Percentiles rank a stretch among this genome's conserved stretches.
phyloP scores from a whole-genome alignment of 2,329 filamentous ascomycete species.

The Neospermospora avenae region DNA sequence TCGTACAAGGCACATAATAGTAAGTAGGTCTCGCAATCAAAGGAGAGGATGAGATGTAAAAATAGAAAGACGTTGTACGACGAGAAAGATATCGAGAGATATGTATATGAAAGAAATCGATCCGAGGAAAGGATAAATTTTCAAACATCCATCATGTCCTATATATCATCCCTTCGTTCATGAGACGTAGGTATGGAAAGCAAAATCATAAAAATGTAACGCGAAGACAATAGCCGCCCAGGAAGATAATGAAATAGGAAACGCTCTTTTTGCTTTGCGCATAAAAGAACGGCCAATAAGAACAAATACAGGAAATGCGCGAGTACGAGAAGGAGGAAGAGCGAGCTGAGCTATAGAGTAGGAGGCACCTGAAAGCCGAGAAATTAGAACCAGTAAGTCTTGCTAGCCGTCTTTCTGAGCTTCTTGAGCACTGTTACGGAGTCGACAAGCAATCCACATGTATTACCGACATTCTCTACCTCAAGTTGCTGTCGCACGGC shows the following conservation, averaged over 20 bases:
- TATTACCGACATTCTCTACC: slow-evolving; percentile 46
- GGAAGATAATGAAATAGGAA: not conserved
- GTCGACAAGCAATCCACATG: slow-evolving; percentile 51
- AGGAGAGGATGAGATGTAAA: not conserved
- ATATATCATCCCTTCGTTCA: not conserved
- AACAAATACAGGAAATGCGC: not conserved
- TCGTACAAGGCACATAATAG: not conserved
- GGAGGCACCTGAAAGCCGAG: not conserved
- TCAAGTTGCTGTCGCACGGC: slow-evolving; percentile 47
- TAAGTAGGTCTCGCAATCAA: not conserved
- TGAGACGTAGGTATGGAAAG: not conserved
- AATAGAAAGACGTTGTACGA: not conserved
- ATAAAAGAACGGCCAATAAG: not conserved
- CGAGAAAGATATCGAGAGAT: not conserved
- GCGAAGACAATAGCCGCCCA: not conserved
- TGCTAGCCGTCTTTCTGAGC: slow-evolving; percentile 44
- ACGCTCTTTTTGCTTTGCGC: not conserved
- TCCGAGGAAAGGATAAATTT: not conserved
- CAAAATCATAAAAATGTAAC: slow-evolving; percentile 3
- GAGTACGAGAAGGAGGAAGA: not conserved
- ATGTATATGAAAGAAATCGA: not conserved
- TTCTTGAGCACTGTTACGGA: slow-evolving; percentile 50
- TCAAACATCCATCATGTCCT: not conserved
- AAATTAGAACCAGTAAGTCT: slow-evolving; percentile 42
- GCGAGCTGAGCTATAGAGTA: not conserved